A percentile compares a stretch with the other conserved stretches of the same genome.
Evolutionary conservation across 768 basidiomycete species (phyloP).

Genomic region (Podaxis carcinomalis): DNA sequence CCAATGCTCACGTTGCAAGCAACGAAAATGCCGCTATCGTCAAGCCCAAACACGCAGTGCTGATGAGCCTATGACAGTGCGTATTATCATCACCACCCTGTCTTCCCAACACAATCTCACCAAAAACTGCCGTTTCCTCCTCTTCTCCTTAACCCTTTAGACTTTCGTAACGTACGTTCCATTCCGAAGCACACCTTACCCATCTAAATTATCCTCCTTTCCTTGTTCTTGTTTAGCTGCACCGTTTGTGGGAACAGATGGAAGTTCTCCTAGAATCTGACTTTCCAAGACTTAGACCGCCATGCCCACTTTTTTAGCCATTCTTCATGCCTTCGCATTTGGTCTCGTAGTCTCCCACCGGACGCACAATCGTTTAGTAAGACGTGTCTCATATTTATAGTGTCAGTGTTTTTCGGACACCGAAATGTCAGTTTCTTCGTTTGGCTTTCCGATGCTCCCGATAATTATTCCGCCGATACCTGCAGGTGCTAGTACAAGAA

Average conservation of each 20-base stretch:
- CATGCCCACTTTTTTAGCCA: not conserved
- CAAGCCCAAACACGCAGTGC: constrained; percentile 97
- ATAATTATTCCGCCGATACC: not conserved
- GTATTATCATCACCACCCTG: constrained; percentile 21
- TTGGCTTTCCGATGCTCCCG: not conserved
- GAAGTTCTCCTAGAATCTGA: constrained; percentile 34
- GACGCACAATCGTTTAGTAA: not conserved
- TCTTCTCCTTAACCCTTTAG: constrained; percentile 28
- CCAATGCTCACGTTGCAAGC: constrained; percentile 94
- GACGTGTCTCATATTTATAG: not conserved
- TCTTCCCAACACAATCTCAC: not conserved
- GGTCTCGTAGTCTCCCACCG: not conserved
- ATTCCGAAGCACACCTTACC: not conserved
- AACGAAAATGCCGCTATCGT: constrained; percentile 88
- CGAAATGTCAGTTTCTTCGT: not conserved
- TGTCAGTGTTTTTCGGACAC: not conserved
- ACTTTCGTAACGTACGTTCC: constrained; percentile 82
- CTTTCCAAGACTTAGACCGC: not conserved
- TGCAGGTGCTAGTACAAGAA: not conserved
- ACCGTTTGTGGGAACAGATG: constrained; percentile 51
- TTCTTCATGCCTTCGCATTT: not conserved
- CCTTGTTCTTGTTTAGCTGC: constrained; percentile 37
- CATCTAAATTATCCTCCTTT: constrained; percentile 1
- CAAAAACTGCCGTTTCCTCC: not conserved
- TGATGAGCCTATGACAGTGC: constrained; percentile 97